Evolutionary conservation across 768 basidiomycete genomes (phyloP).

Genomic region (Mycena alexandri): DNA sequence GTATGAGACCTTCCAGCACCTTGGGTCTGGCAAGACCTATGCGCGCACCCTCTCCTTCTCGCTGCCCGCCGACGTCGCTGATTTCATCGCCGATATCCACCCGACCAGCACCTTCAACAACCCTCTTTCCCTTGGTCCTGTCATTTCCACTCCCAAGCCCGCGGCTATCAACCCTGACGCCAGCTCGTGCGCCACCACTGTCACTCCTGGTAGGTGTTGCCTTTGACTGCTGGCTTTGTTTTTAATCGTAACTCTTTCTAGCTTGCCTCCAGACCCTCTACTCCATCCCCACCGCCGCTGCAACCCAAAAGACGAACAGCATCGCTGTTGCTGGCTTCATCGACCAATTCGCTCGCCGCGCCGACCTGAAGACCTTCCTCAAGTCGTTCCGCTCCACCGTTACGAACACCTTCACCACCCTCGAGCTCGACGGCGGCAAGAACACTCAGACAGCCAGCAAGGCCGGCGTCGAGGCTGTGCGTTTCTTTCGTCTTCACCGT

Average conservation of each 20-base stretch:
- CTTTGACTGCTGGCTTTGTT: not conserved
- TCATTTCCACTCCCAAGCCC: conserved; percentile 25
- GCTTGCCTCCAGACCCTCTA: conserved; percentile 43
- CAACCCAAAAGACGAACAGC: conserved; percentile 36
- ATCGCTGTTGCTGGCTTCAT: conserved; percentile 43
- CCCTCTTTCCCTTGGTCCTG: conserved; percentile 37
- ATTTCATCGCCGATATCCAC: conserved; percentile 48
- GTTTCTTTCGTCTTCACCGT: not conserved
- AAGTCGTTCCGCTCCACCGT: conserved; percentile 36
- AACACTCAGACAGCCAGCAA: conserved; percentile 29
- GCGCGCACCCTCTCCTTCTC: conserved; percentile 53
- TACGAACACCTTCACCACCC: conserved; percentile 37
- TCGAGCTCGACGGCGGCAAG: conserved; percentile 37
- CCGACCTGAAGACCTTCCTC: conserved; percentile 41
- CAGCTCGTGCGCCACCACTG: conserved; percentile 24
- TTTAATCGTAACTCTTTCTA: not conserved
- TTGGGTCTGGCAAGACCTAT: conserved; percentile 40
- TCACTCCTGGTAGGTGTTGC: conserved; percentile 27
- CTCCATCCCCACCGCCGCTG: conserved; percentile 48
- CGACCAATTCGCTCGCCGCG: conserved; percentile 33
- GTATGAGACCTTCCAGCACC: conserved; percentile 51
- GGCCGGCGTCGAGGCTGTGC: conserved; percentile 40
- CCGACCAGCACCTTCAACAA: conserved; percentile 49
- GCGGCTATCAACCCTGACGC: not conserved
- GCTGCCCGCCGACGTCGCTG: conserved; percentile 48